A percentile compares a stretch with the other conserved stretches of the same genome.
phyloP scores from a whole-genome alignment of 2,329 filamentous ascomycete genomes.

The Aspergillus fructus region DNA sequence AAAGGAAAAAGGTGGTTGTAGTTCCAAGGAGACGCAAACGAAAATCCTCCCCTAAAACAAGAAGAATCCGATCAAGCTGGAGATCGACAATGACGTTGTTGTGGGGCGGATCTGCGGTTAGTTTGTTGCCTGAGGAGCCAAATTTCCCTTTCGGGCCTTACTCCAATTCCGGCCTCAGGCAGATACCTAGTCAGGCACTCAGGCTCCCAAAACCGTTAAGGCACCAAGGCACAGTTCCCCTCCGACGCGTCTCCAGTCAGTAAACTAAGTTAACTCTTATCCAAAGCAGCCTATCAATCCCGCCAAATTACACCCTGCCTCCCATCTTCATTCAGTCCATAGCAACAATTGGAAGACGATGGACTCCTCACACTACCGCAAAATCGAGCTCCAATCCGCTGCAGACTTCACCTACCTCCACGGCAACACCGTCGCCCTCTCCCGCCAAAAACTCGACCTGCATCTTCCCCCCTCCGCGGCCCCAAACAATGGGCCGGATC shows the following conservation, averaged over 20 bases:
- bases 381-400: slow-evolving; percentile 52
- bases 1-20: too few relatives aligned
- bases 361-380: slow-evolving; percentile 45
- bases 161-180: too few relatives aligned
- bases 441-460: slow-evolving; percentile 49
- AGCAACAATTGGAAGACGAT: slow-evolving; percentile 6
- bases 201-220: not conserved
- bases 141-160: not conserved
- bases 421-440: slow-evolving; percentile 44
- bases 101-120: slow-evolving; percentile 13
- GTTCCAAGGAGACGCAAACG: not conserved
- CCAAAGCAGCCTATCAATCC: not conserved
- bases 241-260: not conserved
- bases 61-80: not conserved
- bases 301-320: not conserved
- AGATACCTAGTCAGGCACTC: not conserved
- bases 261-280: not conserved
- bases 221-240: not conserved
- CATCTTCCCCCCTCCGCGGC: slow-evolving; percentile 48
- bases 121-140: slow-evolving; percentile 14
- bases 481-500: slow-evolving; percentile 38
- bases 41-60: not conserved
- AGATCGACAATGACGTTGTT: slow-evolving; percentile 24
- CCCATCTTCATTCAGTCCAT: not conserved
- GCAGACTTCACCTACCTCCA: slow-evolving; percentile 51